Evolutionary conservation across 2,329 filamentous ascomycete genomes (phyloP).

Genomic region (Penicillium frequentans): DNA sequence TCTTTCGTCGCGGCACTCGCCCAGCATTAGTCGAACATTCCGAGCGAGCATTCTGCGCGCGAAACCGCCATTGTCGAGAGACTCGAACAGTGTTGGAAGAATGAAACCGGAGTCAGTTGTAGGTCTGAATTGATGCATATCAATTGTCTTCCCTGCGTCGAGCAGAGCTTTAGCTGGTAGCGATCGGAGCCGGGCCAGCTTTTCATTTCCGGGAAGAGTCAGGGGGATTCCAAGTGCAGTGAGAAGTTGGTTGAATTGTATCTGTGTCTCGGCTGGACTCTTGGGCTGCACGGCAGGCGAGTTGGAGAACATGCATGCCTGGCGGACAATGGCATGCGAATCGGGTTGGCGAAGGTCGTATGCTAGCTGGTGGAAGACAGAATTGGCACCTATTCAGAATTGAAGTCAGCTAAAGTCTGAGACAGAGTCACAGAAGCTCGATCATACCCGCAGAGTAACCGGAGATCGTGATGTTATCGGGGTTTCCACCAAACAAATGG

Average conservation of each 20-base stretch:
- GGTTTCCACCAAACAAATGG: conserved; percentile 52
- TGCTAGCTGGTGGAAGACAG: conserved; percentile 57
- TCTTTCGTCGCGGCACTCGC: conserved; percentile 57
- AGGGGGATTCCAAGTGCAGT: conserved; percentile 45
- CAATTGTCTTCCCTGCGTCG: conserved; percentile 42
- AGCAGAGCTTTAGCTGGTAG: conserved; percentile 43
- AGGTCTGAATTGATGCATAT: conserved; percentile 56
- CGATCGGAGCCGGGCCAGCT: conserved; percentile 47
- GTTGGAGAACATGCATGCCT: conserved; percentile 56
- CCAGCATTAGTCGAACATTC: conserved; percentile 52
- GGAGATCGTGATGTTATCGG: conserved; percentile 52
- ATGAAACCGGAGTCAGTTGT: conserved; percentile 53
- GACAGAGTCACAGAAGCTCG: background rate
- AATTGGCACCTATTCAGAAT: conserved; percentile 48
- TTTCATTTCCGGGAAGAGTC: conserved; percentile 41
- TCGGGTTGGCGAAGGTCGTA: conserved; percentile 55
- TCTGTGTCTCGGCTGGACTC: conserved; percentile 46
- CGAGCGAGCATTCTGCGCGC: conserved; percentile 46
- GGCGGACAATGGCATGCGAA: conserved; percentile 49
- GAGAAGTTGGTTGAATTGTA: conserved; percentile 55
- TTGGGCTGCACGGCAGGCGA: conserved; percentile 56
- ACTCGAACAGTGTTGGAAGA: conserved; percentile 41
- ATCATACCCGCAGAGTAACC: conserved; percentile 55
- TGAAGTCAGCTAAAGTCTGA: background rate
- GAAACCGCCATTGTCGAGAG: conserved; percentile 52